A percentile compares a stretch with the other conserved stretches of the same genome.
These are phyloP conservation scores for Aspergillus brasiliensis DNA, from an alignment of 2,329 filamentous ascomycete genomes.

Conservation along the genomic window DNA sequence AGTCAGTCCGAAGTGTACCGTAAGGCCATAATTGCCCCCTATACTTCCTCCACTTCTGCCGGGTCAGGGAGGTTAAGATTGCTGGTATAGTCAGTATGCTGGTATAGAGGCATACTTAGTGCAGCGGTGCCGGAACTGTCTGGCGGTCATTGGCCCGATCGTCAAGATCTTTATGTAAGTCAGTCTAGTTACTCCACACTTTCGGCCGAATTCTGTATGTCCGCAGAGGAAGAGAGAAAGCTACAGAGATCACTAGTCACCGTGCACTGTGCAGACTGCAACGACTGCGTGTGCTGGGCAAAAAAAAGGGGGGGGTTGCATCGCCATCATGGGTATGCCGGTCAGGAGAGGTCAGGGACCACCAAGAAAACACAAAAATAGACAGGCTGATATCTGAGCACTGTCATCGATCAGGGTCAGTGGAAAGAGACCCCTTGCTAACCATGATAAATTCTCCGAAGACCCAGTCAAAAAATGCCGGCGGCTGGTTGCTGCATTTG, in stretches of 20 bases:
- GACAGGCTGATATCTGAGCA: conserved; percentile 5
- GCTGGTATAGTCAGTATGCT: background rate
- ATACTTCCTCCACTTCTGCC: background rate
- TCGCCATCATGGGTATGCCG: background rate
- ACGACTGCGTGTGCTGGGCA: background rate
- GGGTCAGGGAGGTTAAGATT: background rate
- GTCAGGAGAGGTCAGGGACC: background rate
- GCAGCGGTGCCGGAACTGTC: background rate
- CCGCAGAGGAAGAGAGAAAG: background rate
- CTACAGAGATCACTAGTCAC: background rate
- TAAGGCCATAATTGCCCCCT: background rate
- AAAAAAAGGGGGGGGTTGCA: background rate
- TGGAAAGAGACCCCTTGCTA: conserved; percentile 5
- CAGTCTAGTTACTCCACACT: conserved; percentile 8
- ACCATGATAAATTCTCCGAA: conserved; percentile 4
- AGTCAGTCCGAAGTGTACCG: background rate
- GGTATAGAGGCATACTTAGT: background rate
- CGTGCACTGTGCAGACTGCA: background rate
- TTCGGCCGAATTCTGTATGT: conserved; percentile 15
- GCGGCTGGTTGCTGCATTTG: conserved; percentile 12
- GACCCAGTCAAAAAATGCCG: conserved; percentile 8
- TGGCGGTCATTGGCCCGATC: background rate
- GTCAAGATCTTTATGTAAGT: conserved; percentile 1
- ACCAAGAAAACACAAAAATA: background rate
- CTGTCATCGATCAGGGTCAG: conserved; percentile 4